Evolutionary conservation across 345 rosid species (phyloP), one percentile per base, ranked within the genome.

Genomic region (Litchi chinensis): DNA sequence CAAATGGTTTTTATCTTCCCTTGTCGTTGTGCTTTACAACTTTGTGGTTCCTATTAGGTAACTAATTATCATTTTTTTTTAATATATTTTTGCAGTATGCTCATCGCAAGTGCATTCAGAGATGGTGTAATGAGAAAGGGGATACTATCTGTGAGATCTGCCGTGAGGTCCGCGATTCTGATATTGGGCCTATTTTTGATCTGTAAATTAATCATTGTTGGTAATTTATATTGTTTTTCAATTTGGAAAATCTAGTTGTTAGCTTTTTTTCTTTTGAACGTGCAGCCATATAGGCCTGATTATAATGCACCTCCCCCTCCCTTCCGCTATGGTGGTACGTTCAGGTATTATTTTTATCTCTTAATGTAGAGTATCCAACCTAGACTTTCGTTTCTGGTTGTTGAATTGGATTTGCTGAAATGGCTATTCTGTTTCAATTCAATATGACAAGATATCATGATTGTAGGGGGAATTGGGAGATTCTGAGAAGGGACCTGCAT

Each of bases 101-200:
- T 64, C 97, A 95, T 75, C 91, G 88, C 60, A 75, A 86, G 62
- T 93, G 99, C 12, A 83, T 95, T 22, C 99, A 95, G 85, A 90
- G 91, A 83, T 95, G 98, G 97, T 95, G 99, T 87, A 79, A 86
- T 26, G 96, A 87, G 54, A 95, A 95, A 87, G 97, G 98, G 18
- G 89, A 95, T 78, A 91, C 89, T 8, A 67, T 78, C 73, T 95
- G 98, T 54, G 97, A 95, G 85, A 93, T 95, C 26, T 93, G 99
- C 82, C 85, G 12, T 24, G 92, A 95, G 98, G 98, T 95, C 64
- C 50, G 19, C 65, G 54, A 62, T 76, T 65, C 59, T 66, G 57
- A 63, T 40, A 43, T 66, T 22, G 54, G 60, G 24, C 46, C 16
- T 72, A 64, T 75, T 77, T 71, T 37, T 24, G 32, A 63, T 59